Conservation (phyloP, 1,139 yeast genomes). For the Taphrina confusa region DNA sequence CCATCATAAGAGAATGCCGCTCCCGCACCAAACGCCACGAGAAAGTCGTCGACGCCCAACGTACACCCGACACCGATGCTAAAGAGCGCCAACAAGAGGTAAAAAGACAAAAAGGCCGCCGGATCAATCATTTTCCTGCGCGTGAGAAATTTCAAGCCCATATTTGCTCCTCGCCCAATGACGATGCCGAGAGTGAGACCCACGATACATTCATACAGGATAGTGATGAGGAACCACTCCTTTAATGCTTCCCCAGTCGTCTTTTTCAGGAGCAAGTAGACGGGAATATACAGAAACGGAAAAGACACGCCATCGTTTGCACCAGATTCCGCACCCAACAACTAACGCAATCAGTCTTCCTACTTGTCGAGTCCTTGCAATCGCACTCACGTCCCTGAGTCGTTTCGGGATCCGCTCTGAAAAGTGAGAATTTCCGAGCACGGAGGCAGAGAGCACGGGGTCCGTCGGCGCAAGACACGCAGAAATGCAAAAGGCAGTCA, state of each 20-base stretch:
- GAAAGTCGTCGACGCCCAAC: constrained; percentile 30
- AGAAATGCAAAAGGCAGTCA: constrained; percentile 25
- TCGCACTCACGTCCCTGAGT: constrained; percentile 1
- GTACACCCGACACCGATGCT: constrained; percentile 26
- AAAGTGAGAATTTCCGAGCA: constrained; percentile 30
- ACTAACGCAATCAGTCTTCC: neutral
- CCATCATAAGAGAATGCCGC: constrained; percentile 26
- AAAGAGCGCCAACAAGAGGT: constrained; percentile 25
- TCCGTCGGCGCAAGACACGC: constrained; percentile 33
- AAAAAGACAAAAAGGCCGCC: constrained; percentile 30
- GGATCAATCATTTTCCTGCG: constrained; percentile 18
- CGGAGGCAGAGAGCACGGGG: constrained; percentile 30
- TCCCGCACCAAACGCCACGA: constrained; percentile 28
- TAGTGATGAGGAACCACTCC: constrained; percentile 28
- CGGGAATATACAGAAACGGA: constrained; percentile 25
- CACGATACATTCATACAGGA: constrained; percentile 21
- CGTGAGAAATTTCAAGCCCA: neutral
- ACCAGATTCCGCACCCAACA: constrained; percentile 31
- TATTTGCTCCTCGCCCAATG: constrained; percentile 19
- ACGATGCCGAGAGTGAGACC: constrained; percentile 20
- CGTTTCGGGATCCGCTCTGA: constrained; percentile 23
- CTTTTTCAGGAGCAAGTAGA: constrained; percentile 20
- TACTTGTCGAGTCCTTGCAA: neutral
- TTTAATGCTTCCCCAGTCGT: constrained; percentile 19
- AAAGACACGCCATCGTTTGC: constrained; percentile 34